Evolutionary conservation across 2,329 filamentous ascomycete genomes (phyloP).

Genomic region (Trichoderma citrinoviride): DNA sequence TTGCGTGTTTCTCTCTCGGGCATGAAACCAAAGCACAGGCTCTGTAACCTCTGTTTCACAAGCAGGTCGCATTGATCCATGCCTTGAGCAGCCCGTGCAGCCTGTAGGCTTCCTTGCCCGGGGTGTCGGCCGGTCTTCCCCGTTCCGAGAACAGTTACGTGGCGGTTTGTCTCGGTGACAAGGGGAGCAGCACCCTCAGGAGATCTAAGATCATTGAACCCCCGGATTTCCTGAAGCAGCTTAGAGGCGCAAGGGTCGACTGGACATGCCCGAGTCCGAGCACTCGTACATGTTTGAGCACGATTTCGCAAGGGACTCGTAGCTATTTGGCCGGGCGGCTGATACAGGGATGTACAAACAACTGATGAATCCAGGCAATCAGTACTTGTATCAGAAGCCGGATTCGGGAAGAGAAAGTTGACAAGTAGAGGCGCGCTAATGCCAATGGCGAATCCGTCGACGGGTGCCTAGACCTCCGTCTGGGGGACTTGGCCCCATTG

Average conservation of each 20-base stretch:
- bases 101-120: constrained; percentile 15
- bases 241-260: constrained; percentile 25
- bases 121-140: constrained; percentile 29
- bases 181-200: constrained; percentile 28
- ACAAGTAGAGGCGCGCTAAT: background rate
- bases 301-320: too few relatives aligned
- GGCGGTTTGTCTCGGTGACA: constrained; percentile 26
- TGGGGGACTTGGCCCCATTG: constrained; percentile 2
- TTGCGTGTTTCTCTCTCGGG: background rate
- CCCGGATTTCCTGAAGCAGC: constrained; percentile 34
- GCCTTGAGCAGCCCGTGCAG: background rate
- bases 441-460: background rate
- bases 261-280: constrained; percentile 4
- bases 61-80: constrained; percentile 1
- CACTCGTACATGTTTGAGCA: too few relatives aligned
- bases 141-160: constrained; percentile 29
- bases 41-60: constrained; percentile 21
- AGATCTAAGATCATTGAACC: constrained; percentile 37
- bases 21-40: constrained; percentile 14
- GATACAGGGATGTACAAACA: background rate
- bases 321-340: background rate
- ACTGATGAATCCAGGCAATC: background rate
- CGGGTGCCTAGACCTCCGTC: constrained; percentile 9
- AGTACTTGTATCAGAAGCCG: background rate
- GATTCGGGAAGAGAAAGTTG: background rate